These are phyloP conservation scores for Gautieria morchelliformis DNA, from an alignment of 768 basidiomycete genomes.

Conservation along the genomic window DNA sequence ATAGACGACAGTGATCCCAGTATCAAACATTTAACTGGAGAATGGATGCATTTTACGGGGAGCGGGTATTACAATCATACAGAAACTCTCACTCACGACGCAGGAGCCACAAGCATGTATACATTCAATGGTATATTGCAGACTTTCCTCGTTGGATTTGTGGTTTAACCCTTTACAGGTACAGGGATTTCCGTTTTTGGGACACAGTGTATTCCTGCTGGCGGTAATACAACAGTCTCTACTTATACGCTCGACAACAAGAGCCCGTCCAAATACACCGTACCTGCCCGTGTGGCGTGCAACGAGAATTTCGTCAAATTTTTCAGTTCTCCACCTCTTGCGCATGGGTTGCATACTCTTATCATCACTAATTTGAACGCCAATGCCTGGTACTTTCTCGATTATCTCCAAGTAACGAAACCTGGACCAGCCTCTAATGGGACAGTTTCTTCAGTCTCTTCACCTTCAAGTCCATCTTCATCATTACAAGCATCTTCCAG, in stretches of 20 bases:
- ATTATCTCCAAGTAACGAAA: neutral
- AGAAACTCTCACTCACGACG: neutral
- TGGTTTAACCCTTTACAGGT: neutral
- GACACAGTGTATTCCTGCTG: neutral
- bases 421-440: neutral
- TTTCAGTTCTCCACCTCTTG: neutral
- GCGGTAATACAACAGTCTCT: neutral
- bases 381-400: neutral
- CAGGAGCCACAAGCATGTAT: neutral
- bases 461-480: no score
- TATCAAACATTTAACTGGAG: neutral
- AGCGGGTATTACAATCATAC: neutral
- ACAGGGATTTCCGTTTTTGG: neutral
- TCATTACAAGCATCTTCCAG: no score
- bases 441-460: neutral
- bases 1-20: neutral
- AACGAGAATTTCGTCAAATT: constrained; percentile 1
- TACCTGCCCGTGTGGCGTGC: neutral
- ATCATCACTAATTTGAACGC: constrained; percentile 1
- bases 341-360: neutral
- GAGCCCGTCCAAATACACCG: neutral
- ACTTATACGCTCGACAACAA: neutral
- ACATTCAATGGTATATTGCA: neutral
- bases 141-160: neutral
- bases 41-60: neutral